Evolutionary conservation across 768 basidiomycete genomes (phyloP), one percentile per base, ranked within the genome.

Genomic region (Tricholoma matsutake): DNA sequence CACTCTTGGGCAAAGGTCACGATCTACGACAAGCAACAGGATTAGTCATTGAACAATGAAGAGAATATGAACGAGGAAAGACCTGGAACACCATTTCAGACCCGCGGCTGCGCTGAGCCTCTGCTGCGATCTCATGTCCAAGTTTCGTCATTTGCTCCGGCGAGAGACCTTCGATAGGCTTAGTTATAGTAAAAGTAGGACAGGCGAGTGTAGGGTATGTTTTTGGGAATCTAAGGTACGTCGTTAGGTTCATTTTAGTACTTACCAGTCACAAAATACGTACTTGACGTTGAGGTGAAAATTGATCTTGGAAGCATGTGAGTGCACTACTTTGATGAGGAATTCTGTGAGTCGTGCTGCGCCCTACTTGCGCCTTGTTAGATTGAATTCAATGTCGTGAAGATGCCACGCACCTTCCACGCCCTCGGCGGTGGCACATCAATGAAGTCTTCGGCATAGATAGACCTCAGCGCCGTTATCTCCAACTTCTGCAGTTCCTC

Each of bases 61-160:
- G 29, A 54, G 35, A 25, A 54, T 60, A 59, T 53, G 14, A 37
- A 29, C 37, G 5, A 8, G 71, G 81, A 20, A 16, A 16, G 31
- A 89, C 89, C 76, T 89, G 83, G 70, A 92, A 91, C 34, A 92
- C 88, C 83, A 91, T 88, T 71, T 91, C 90, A 20, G 82, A 81
- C 4, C 91, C 91, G 56, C 82, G 78, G 63, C 80, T 71, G 64
- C 79, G 83, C 73, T 87, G 86, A 1, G 85, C 88, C 67, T 93
- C 88, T 0, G 76, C 73, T 57, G 86, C 85, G 56, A 94, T 82
- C 18, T 78, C 78, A 51, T 84, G 84, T 4, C 82, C 76, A 18
- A 94, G 73, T 41, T 78, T 83, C 47, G 77, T 72, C 51, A 87
- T 74, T 62, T 90, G 79, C n/a, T 83, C 82, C 31, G 81, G 76